These are phyloP conservation scores for Malus hybrid DNA, from an alignment of 331 rosid genomes.

Conservation along the genomic window DNA sequence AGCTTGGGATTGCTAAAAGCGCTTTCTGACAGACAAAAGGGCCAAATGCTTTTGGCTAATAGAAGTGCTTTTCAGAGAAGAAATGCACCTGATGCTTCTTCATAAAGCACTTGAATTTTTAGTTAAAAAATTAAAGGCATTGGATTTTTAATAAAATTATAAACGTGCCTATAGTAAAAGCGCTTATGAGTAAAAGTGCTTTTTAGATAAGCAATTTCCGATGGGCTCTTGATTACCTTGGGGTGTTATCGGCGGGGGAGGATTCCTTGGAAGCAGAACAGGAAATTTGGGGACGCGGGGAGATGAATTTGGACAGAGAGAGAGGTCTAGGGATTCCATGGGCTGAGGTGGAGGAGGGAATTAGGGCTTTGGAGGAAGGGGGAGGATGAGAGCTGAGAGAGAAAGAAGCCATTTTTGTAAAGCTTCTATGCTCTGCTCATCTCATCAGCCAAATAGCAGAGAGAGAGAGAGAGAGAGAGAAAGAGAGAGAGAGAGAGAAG, in stretches of 20 bases:
- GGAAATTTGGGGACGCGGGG: constrained; percentile 15
- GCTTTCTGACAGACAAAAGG: too few relatives aligned
- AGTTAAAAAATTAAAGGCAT: too few relatives aligned
- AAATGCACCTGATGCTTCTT: too few relatives aligned
- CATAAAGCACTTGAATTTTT: too few relatives aligned
- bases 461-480: neutral
- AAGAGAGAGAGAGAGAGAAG: neutral
- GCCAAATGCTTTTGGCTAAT: too few relatives aligned
- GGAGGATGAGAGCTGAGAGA: constrained; percentile 29
- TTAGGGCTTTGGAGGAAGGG: constrained; percentile 21
- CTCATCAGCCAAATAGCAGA: neutral
- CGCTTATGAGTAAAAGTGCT: too few relatives aligned
- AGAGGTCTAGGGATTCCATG: constrained; percentile 5
- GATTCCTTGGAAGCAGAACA: constrained; percentile 59
- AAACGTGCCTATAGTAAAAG: too few relatives aligned
- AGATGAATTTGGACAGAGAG: constrained; percentile 16
- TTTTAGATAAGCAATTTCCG: too few relatives aligned
- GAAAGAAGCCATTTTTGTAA: constrained; percentile 34
- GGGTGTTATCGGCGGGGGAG: constrained; percentile 31
- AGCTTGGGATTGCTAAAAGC: neutral
- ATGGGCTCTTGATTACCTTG: constrained; percentile 21
- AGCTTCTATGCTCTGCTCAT: constrained; percentile 6
- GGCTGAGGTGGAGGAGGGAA: constrained; percentile 4
- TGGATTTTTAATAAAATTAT: too few relatives aligned
- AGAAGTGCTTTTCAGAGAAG: too few relatives aligned